A percentile compares a stretch with the other conserved stretches of the same genome.
phyloP scores from a whole-genome alignment of 2,329 filamentous ascomycete species.

The Arthrobotrys megalospora region DNA sequence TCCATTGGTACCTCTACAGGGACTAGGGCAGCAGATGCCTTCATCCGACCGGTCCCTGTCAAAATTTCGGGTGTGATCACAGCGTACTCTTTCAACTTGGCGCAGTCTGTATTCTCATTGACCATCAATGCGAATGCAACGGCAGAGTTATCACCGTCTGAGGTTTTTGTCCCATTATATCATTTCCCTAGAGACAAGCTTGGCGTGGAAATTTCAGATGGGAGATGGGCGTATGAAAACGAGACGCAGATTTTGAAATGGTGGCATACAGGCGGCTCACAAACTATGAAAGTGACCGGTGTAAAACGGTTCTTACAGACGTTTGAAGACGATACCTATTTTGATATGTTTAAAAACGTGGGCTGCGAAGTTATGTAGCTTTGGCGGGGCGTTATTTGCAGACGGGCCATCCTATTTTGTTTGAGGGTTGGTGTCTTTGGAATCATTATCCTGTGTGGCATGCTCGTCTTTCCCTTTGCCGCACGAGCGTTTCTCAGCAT shows the following conservation, averaged over 20 bases:
- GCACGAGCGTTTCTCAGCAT: neutral
- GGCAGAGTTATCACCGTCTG: conserved; percentile 78
- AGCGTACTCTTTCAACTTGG: conserved; percentile 85
- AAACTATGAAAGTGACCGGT: conserved; percentile 83
- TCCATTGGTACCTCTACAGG: conserved; percentile 74
- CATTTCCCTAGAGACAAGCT: conserved; percentile 86
- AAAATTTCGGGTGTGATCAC: conserved; percentile 79
- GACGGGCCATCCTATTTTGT: neutral
- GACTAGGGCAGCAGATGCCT: conserved; percentile 92
- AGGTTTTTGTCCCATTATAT: conserved; percentile 89
- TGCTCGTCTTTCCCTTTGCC: neutral
- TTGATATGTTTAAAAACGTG: conserved; percentile 72
- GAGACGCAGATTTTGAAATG: conserved; percentile 85
- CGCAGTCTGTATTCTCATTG: conserved; percentile 82
- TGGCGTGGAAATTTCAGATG: conserved; percentile 82
- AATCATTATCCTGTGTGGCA: neutral
- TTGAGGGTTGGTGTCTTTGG: neutral
- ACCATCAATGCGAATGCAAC: conserved; percentile 76
- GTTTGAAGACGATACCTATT: conserved; percentile 82
- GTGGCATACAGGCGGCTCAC: conserved; percentile 92
- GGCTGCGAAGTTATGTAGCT: conserved; percentile 72
- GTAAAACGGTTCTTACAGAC: conserved; percentile 74
- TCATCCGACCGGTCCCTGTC: conserved; percentile 86
- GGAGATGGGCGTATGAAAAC: conserved; percentile 91
- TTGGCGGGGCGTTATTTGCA: conserved; percentile 68